These are phyloP conservation scores for Psilocybe tampanensis DNA, from an alignment of 768 basidiomycete species.

Conservation along the genomic window DNA sequence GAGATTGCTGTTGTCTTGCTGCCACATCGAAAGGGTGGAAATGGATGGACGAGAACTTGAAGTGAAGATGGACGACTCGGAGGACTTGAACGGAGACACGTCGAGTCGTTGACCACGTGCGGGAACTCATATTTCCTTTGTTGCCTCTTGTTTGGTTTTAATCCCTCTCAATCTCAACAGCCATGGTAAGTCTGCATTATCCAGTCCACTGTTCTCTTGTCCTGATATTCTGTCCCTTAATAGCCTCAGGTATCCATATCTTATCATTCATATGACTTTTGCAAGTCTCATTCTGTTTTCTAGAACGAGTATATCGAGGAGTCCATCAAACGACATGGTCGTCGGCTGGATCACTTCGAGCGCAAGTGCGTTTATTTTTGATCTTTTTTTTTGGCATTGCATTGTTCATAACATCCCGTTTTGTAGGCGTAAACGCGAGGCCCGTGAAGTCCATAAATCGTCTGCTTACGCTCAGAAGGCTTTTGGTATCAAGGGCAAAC, in stretches of 20 bases:
- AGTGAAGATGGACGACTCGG: background rate
- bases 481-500: conserved; percentile 96
- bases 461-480: conserved; percentile 91
- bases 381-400: conserved; percentile 1
- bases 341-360: conserved; percentile 95
- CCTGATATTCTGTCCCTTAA: conserved; percentile 16
- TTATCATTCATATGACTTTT: background rate
- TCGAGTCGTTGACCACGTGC: conserved; percentile 34
- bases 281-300: background rate
- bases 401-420: background rate
- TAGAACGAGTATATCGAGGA: conserved; percentile 99
- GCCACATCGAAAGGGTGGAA: conserved; percentile 61
- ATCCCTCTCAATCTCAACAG: conserved; percentile 28
- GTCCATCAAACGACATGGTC: conserved; percentile 95
- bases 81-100: no score
- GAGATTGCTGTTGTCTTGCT: conserved; percentile 56
- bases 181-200: conserved; percentile 41
- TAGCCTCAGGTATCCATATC: conserved; percentile 65
- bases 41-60: background rate
- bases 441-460: conserved; percentile 72
- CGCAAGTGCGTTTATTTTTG: conserved; percentile 70
- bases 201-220: background rate
- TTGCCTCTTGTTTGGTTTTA: conserved; percentile 32
- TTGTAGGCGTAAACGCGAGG: conserved; percentile 77
- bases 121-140: conserved; percentile 12